These are phyloP conservation scores for Lupinus albus DNA, from an alignment of 306 rosid species.

Conservation along the genomic window DNA sequence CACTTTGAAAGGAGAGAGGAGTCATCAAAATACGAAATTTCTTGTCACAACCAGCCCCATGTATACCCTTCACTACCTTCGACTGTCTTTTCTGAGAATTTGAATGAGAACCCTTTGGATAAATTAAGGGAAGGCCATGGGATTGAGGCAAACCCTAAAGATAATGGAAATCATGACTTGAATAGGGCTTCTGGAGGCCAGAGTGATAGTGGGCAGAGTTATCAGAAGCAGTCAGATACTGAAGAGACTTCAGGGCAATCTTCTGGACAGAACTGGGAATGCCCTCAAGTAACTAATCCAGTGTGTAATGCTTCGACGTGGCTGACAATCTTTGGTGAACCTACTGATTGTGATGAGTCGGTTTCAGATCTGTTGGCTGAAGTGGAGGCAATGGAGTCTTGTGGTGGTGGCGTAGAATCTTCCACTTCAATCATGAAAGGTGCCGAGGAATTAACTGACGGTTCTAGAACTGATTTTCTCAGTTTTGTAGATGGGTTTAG, in stretches of 20 bases:
- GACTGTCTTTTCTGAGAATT: constrained; percentile 45
- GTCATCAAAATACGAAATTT: constrained; percentile 47
- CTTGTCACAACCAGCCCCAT: constrained; percentile 47
- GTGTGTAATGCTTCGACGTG: constrained; percentile 55
- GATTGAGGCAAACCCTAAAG: constrained; percentile 43
- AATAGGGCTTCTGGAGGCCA: constrained; percentile 51
- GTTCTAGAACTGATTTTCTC: constrained; percentile 65
- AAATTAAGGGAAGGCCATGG: constrained; percentile 49
- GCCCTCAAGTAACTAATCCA: constrained; percentile 46
- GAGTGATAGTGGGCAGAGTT: constrained; percentile 50
- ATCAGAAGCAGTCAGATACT: constrained; percentile 63
- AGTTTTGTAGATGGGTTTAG: constrained; percentile 63
- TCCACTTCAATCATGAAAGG: constrained; percentile 61
- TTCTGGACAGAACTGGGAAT: constrained; percentile 69
- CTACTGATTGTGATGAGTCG: constrained; percentile 77
- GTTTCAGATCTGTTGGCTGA: constrained; percentile 95
- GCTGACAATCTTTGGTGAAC: constrained; percentile 63
- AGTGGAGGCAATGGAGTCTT: constrained; percentile 89
- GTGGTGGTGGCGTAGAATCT: constrained; percentile 69
- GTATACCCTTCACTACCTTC: constrained; percentile 51
- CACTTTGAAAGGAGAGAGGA: constrained; percentile 44
- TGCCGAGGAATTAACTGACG: constrained; percentile 60
- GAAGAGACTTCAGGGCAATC: constrained; percentile 79
- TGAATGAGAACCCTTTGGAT: constrained; percentile 39
- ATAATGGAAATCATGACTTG: constrained; percentile 53